Percentiles rank a stretch among this genome's conserved stretches.
Evolutionary conservation across 208 protist species (phyloP).

Genomic region (Wallacemonas sp.): DNA sequence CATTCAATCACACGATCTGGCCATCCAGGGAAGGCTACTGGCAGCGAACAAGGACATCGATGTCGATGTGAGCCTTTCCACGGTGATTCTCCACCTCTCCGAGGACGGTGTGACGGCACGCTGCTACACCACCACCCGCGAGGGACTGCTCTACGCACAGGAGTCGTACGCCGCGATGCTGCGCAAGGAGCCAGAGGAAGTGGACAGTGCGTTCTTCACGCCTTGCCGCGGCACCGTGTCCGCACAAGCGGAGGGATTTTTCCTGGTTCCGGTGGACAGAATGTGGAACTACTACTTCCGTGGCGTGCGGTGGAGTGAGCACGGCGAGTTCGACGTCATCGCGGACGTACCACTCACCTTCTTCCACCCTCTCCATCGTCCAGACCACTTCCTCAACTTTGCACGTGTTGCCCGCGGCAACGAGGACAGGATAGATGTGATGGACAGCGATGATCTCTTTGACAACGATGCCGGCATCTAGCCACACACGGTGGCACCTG

Average conservation of each 20-base stretch:
- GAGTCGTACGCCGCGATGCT: slow-evolving; percentile 46
- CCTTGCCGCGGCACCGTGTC: slow-evolving; percentile 66
- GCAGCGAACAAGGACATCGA: slow-evolving; percentile 62
- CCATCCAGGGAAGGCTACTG: slow-evolving; percentile 71
- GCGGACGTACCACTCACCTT: slow-evolving; percentile 70
- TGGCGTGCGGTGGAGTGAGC: slow-evolving; percentile 74
- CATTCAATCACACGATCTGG: slow-evolving; percentile 79
- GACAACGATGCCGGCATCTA: slow-evolving; percentile 37
- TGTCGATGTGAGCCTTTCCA: slow-evolving; percentile 36
- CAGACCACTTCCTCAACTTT: slow-evolving; percentile 89
- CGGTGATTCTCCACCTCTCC: slow-evolving; percentile 49
- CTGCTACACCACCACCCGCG: slow-evolving; percentile 78
- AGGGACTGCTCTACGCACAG: slow-evolving; percentile 77
- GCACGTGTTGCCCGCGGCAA: slow-evolving; percentile 46
- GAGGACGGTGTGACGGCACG: slow-evolving; percentile 69
- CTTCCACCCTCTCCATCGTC: slow-evolving; percentile 70
- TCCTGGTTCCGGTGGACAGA: slow-evolving; percentile 66
- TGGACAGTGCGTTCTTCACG: slow-evolving; percentile 42
- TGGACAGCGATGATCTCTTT: slow-evolving; percentile 64
- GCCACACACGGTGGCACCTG: not conserved
- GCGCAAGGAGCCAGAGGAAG: slow-evolving; percentile 49
- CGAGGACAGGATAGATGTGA: slow-evolving; percentile 51
- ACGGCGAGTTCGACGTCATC: slow-evolving; percentile 69
- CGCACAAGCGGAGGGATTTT: slow-evolving; percentile 69
- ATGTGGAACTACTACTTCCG: slow-evolving; percentile 89